Evolutionary conservation across 768 basidiomycete species (phyloP), one percentile per base, ranked within the genome.

Genomic region (Kwoniella heveanensis): DNA sequence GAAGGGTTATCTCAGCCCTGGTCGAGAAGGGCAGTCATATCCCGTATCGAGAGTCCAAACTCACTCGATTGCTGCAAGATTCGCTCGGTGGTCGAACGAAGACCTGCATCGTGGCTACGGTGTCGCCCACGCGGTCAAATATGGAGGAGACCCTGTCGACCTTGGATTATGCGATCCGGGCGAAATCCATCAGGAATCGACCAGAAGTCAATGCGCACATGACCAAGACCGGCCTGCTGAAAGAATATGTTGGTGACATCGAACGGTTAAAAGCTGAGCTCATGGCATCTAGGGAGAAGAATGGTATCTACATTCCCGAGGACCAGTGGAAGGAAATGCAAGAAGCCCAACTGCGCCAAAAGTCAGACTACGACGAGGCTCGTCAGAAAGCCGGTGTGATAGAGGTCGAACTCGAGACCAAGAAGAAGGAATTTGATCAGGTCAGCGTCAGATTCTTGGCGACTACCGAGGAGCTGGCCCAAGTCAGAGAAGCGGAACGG

Each of bases 131-230:
- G 4, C 87, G 91, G 24, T 90, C 88, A 25, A 97, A 95, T 76
- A 85, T 95, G 82, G 96, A 99, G 80, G 96, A 98, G 80, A 98
- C 96, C 0, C 85, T 96, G 21, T 96, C 94, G 2, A 99, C 96
- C 0, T 88, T 99, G 48, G 93, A 97, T 78, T 99, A 99, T 71
- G 95, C 96, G 29, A 85, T 92, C 50, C 88, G 91, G 25, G 96
- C 96, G 27, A 97, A 95, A 78, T 90, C 90, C 25, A 98, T 99
- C 74, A 86, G 88, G 54, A 98, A 98, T 82, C 89, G 90, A 71
- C 96, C 96, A 8, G 94, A 98, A 79, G 81, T 96, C 39, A 98
- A 98, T 80, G 91, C 92, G 75, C 88, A 92, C 51, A 89, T 96
- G 86, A 92, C 91, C 9, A 88, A 92, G 51, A 91, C 92, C 65